Conservation (phyloP, 2,329 filamentous ascomycete species). For the Plectosphaerella cucumerina region DNA sequence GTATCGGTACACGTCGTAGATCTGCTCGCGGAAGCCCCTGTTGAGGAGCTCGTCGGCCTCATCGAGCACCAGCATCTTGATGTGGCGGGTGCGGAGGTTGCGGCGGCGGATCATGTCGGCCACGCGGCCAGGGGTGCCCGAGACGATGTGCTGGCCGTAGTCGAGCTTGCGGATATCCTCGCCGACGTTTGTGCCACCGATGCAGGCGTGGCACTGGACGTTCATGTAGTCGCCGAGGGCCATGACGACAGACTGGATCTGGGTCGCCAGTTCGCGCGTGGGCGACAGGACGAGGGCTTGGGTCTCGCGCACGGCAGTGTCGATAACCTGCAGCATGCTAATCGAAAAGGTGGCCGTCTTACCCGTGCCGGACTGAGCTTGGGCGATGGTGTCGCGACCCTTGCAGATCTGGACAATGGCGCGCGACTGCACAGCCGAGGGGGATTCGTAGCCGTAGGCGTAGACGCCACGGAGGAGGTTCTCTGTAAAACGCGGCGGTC, state of each 20-base stretch:
- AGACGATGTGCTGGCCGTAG: conserved; percentile 96
- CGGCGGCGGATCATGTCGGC: conserved; percentile 60
- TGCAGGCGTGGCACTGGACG: conserved; percentile 97
- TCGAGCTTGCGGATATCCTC: conserved; percentile 98
- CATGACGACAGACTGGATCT: conserved; percentile 98
- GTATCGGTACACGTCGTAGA: conserved; percentile 98
- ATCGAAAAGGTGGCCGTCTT: conserved; percentile 97
- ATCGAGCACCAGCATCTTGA: conserved; percentile 61
- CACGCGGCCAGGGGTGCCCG: conserved; percentile 93
- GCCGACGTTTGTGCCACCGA: conserved; percentile 95
- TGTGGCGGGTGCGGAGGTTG: conserved; percentile 53
- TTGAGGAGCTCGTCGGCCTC: conserved; percentile 69
- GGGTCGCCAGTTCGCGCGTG: conserved; percentile 92
- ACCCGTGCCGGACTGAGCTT: conserved; percentile 94
- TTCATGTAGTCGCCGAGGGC: conserved; percentile 99
- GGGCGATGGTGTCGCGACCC: conserved; percentile 96
- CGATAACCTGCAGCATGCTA: conserved; percentile 92
- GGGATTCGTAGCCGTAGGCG: conserved; percentile 97
- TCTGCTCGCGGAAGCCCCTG: conserved; percentile 95
- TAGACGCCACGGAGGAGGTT: conserved; percentile 96
- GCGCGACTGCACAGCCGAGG: conserved; percentile 94
- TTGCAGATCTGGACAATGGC: conserved; percentile 99
- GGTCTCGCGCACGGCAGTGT: conserved; percentile 86
- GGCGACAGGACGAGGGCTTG: conserved; percentile 95
- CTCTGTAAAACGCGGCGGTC: conserved; percentile 43